Conservation (phyloP, 2,329 filamentous ascomycete species). For the Mycosphaerelloides madeirae region DNA sequence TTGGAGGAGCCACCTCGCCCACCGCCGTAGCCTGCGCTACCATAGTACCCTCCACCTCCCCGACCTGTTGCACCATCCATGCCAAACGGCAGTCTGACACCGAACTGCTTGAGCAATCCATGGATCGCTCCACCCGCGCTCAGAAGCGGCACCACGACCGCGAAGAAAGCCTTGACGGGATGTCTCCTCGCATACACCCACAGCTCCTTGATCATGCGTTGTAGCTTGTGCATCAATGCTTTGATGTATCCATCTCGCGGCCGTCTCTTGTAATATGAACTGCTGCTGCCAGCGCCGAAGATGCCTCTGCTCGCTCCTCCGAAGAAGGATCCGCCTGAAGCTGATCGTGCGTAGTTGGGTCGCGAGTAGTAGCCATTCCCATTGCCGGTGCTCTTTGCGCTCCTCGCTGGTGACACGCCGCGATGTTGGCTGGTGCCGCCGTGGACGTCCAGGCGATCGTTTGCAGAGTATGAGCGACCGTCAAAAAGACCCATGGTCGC, state of each 20-base stretch:
- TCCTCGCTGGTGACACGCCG: slow-evolving; percentile 21
- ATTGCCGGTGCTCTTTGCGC: slow-evolving; percentile 13
- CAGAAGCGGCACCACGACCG: slow-evolving; percentile 80
- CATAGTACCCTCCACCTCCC: slow-evolving; percentile 43
- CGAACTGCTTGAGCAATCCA: slow-evolving; percentile 72
- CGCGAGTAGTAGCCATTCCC: slow-evolving; percentile 23
- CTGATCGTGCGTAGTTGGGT: slow-evolving; percentile 12
- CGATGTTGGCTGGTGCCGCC: slow-evolving; percentile 11
- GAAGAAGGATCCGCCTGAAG: slow-evolving; percentile 21
- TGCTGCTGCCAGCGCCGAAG: slow-evolving; percentile 45
- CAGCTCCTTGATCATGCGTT: slow-evolving; percentile 74
- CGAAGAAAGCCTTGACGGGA: slow-evolving; percentile 83
- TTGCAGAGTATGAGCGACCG: slow-evolving; percentile 27
- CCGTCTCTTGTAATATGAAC: slow-evolving; percentile 70
- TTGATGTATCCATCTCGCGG: slow-evolving; percentile 75
- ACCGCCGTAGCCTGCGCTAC: slow-evolving; percentile 38
- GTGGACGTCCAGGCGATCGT: slow-evolving; percentile 9
- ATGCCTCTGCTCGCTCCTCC: slow-evolving; percentile 21
- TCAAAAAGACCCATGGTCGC: slow-evolving; percentile 32
- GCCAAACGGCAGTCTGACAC: slow-evolving; percentile 63
- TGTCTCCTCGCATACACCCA: slow-evolving; percentile 76
- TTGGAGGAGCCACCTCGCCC: slow-evolving; percentile 25
- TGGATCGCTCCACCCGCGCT: slow-evolving; percentile 72
- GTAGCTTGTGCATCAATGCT: slow-evolving; percentile 68
- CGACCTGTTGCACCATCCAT: slow-evolving; percentile 25